These are phyloP conservation scores for Ambrosia trifida DNA, from an alignment of 129 eudicot genomes.

Conservation along the genomic window DNA sequence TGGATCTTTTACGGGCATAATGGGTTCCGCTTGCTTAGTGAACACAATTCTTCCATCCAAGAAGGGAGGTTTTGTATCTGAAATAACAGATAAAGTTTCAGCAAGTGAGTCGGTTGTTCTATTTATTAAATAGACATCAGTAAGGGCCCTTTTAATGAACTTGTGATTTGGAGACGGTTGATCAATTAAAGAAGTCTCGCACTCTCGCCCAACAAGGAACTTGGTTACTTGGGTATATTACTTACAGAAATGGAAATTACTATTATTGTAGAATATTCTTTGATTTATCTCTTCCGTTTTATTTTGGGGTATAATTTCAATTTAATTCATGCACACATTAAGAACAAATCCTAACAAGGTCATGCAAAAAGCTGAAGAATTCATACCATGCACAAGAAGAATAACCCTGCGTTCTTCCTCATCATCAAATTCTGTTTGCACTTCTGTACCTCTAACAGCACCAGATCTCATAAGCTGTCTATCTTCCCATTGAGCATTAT, in stretches of 20 bases:
- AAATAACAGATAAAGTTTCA: conserved; percentile 3
- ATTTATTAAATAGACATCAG: background rate
- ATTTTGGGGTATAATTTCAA: background rate
- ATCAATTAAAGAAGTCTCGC: background rate
- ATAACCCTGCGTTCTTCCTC: conserved; percentile 69
- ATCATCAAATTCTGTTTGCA: conserved; percentile 70
- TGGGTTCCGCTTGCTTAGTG: conserved; percentile 75
- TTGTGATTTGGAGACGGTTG: background rate
- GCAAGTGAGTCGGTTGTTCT: background rate
- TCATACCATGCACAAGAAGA: conserved; percentile 66
- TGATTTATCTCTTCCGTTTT: background rate
- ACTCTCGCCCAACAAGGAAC: background rate
- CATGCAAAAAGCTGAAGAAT: background rate
- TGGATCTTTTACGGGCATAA: conserved; percentile 73
- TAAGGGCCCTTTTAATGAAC: background rate
- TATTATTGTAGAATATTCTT: background rate
- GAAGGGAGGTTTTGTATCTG: conserved; percentile 78
- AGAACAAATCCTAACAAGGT: background rate
- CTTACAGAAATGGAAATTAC: background rate
- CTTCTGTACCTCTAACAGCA: conserved; percentile 72
- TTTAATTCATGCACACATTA: background rate
- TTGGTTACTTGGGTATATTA: background rate
- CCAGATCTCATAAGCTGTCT: conserved; percentile 77
- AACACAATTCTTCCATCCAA: conserved; percentile 74
- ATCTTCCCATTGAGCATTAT: conserved; percentile 82